Evolutionary conservation across 805 yeast species (phyloP).

Genomic region (Kuraishia cidri): DNA sequence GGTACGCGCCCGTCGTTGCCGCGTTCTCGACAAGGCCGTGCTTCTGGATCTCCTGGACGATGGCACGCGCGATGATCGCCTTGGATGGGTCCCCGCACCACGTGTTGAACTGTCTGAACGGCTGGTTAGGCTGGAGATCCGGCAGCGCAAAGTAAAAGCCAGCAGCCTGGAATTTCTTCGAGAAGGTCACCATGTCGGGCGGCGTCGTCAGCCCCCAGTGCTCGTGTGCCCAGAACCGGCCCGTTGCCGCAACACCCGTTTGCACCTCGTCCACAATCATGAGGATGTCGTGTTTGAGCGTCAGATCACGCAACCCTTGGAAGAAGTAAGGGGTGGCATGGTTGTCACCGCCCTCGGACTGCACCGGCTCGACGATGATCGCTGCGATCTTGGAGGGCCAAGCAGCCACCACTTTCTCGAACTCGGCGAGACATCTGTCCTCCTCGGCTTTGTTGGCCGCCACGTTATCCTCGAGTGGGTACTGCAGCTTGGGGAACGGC

Average conservation of each 20-base stretch:
- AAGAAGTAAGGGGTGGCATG: slow-evolving; percentile 72
- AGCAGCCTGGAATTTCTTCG: slow-evolving; percentile 85
- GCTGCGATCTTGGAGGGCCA: slow-evolving; percentile 84
- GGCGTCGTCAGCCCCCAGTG: slow-evolving; percentile 68
- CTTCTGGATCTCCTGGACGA: slow-evolving; percentile 54
- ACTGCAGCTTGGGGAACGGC: slow-evolving; percentile 68
- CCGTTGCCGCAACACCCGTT: slow-evolving; percentile 87
- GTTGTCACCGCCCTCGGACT: slow-evolving; percentile 89
- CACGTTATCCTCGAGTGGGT: slow-evolving; percentile 83
- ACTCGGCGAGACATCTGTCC: slow-evolving; percentile 66
- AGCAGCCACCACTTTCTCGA: slow-evolving; percentile 58
- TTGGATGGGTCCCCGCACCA: slow-evolving; percentile 92
- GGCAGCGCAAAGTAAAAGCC: slow-evolving; percentile 78
- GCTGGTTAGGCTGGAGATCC: slow-evolving; percentile 59
- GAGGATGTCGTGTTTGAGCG: slow-evolving; percentile 59
- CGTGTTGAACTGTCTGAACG: slow-evolving; percentile 90
- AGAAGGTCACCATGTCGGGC: slow-evolving; percentile 80
- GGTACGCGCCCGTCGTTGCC: slow-evolving; percentile 56
- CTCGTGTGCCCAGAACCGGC: slow-evolving; percentile 83
- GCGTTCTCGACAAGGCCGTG: slow-evolving; percentile 51
- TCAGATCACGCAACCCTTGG: slow-evolving; percentile 75
- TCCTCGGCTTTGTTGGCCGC: slow-evolving; percentile 82
- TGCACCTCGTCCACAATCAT: slow-evolving; percentile 83
- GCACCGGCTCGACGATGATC: slow-evolving; percentile 82
- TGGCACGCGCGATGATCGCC: slow-evolving; percentile 67